Base-by-base conservation (phyloP, 495 filamentous ascomycete genomes). In the Bathelium albidoporum region DNA sequence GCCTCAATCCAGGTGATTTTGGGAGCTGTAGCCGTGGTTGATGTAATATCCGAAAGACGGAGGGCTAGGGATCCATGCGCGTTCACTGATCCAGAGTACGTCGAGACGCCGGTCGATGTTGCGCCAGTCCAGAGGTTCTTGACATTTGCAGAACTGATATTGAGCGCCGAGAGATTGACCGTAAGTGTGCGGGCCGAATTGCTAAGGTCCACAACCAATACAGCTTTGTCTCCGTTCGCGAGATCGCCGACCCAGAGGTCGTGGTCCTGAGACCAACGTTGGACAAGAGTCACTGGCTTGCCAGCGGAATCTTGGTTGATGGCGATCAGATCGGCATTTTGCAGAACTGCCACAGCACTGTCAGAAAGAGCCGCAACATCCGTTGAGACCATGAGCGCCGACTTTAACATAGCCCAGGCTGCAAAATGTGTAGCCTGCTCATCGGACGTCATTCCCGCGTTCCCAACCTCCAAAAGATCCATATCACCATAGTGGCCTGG, bases 391-490 rank as follows among this genome's bases (percentile, higher is more conserved):
- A 66, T 59, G 22, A 69, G 55, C 9, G 64, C 59, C 3, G 64
- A 66, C 62, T 69, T 69, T 39, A 41, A 58, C 36, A 69, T 69
- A 18, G 67, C 67, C 67, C 67, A 69, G 26, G 41, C 10, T 11
- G 59, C 59, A 39, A 61, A 61, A 32, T 61, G 59, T 18, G 26
- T 36, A n/a, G 26, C 26, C 32, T 61, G 59, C 1, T 61, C 31
- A 14, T 32, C 41, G 26, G n/a, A 24, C n/a, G 26, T 39, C 16
- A 61, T 29, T 11, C 59, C 59, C 3, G 59, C 28, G 59, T 61
- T 61, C 20, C 59, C 59, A 18, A 61, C 59, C 59, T 61, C 59
- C 3, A 61, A 32, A 18, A 61, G 26, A 36, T 61, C 59, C 59
- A 41, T 41, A 39, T 61, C 59, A 39, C 28, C 26, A 22, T 11